phyloP scores from a whole-genome alignment of 805 yeast species.

The Candida mattraensis region DNA sequence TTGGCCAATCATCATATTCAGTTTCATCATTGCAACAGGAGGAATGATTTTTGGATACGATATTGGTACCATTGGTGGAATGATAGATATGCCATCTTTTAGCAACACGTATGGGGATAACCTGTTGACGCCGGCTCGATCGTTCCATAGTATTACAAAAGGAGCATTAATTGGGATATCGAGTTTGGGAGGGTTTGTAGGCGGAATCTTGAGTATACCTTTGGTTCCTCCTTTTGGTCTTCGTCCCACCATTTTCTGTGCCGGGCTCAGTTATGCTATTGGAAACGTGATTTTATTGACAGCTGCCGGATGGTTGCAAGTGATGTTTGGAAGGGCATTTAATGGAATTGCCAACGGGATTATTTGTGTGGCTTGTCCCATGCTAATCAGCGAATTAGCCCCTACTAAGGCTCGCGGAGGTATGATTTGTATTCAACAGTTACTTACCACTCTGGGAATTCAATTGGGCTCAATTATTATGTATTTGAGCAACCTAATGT shows the following conservation, averaged over 20 bases:
- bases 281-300: conserved; percentile 24
- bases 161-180: conserved; percentile 33
- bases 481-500: conserved; percentile 14
- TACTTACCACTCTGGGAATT: conserved; percentile 37
- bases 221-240: conserved; percentile 30
- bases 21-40: conserved; percentile 30
- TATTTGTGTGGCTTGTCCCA: conserved; percentile 34
- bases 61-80: conserved; percentile 38
- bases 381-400: conserved; percentile 37
- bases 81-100: conserved; percentile 32
- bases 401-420: conserved; percentile 33
- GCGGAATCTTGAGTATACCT: conserved; percentile 30
- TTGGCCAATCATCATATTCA: conserved; percentile 24
- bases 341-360: conserved; percentile 35
- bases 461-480: conserved; percentile 31
- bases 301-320: conserved; percentile 24
- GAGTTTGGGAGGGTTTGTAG: conserved; percentile 33
- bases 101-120: conserved; percentile 25
- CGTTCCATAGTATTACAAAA: conserved; percentile 25
- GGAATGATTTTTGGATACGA: conserved; percentile 39
- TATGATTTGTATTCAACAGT: conserved; percentile 33
- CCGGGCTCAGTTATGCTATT: conserved; percentile 21
- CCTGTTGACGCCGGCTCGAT: not conserved
- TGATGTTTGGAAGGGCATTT: conserved; percentile 29
- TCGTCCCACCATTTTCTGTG: conserved; percentile 22